phyloP scores from a whole-genome alignment of 306 rosid species.

The Trifolium pratense region DNA sequence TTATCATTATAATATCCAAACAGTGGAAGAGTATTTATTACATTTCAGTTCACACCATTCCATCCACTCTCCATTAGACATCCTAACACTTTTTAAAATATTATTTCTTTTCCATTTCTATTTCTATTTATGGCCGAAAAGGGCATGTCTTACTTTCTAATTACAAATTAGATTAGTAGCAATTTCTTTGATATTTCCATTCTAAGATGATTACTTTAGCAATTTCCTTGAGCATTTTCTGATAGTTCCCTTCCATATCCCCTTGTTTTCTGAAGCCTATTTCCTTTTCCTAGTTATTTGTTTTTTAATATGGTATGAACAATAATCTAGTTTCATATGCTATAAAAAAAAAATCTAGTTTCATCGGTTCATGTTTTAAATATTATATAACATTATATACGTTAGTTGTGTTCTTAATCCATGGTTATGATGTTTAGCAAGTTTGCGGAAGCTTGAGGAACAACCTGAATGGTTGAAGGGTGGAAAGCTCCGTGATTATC shows the following conservation, averaged over 20 bases:
- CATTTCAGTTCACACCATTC: no score
- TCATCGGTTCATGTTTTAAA: background rate
- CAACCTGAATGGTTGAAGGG: constrained; percentile 99
- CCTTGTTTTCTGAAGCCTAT: constrained; percentile 13
- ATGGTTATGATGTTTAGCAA: constrained; percentile 65
- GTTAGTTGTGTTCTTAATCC: constrained; percentile 38
- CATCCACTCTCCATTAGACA: background rate
- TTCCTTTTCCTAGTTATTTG: constrained; percentile 1
- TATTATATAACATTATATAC: background rate
- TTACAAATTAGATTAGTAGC: background rate
- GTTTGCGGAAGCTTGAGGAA: constrained; percentile 96
- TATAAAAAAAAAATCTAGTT: no score
- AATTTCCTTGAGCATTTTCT: background rate
- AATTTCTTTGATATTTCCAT: background rate
- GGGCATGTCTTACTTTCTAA: background rate
- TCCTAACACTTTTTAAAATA: background rate
- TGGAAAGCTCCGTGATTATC: constrained; percentile 99
- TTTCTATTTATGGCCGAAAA: background rate
- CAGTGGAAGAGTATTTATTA: background rate
- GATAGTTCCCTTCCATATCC: background rate
- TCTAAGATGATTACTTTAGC: background rate
- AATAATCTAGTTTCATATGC: constrained; percentile 12
- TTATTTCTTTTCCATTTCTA: background rate
- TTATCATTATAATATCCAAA: background rate
- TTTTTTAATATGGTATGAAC: background rate